Evolutionary conservation across 345 rosid species (phyloP).

Genomic region (Excoecaria cochinchinensis): DNA sequence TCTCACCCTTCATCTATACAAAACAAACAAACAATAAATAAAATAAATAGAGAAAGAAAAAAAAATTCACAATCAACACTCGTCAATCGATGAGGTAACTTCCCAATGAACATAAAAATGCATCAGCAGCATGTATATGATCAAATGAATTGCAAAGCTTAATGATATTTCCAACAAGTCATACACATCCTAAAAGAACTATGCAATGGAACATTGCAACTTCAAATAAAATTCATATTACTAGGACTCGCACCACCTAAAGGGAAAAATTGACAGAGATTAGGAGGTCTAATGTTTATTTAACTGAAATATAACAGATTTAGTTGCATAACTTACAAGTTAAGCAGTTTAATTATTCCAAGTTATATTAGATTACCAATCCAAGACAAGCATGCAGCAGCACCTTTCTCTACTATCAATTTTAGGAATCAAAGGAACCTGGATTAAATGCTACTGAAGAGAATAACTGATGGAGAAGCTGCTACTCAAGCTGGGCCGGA

Average conservation of each 20-base stretch:
- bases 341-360: background rate
- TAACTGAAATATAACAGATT: background rate
- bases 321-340: background rate
- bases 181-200: background rate
- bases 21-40: background rate
- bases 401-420: background rate
- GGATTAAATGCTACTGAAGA: background rate
- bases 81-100: background rate
- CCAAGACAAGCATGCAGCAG: background rate
- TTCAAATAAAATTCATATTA: background rate
- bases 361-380: background rate
- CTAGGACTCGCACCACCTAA: background rate
- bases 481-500: no score
- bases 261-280: background rate
- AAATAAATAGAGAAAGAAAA: no score
- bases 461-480: background rate
- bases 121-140: background rate
- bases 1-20: constrained; percentile 96
- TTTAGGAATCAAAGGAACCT: background rate
- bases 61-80: constrained; percentile 3
- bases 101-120: background rate
- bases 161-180: background rate
- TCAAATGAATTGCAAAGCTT: background rate
- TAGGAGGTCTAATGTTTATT: background rate
- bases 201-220: background rate